phyloP scores from a whole-genome alignment of 257 asterid species.

The Solanum sitiens region DNA sequence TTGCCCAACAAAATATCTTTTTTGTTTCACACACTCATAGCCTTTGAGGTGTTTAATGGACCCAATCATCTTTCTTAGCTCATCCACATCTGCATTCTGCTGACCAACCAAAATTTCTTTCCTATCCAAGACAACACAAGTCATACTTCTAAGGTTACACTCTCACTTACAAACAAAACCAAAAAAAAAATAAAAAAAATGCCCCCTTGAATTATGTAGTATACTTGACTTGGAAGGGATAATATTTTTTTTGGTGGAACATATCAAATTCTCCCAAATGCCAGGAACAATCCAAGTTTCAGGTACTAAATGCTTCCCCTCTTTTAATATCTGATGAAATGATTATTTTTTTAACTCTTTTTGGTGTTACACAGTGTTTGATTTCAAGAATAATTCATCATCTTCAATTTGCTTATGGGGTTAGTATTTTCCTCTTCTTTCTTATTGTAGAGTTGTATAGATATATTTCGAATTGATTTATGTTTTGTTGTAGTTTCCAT shows the following conservation, averaged over 20 bases:
- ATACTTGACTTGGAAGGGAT: neutral
- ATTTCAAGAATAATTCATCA: constrained; percentile 61
- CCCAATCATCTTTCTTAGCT: constrained; percentile 26
- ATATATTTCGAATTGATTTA: neutral
- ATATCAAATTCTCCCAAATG: constrained; percentile 29
- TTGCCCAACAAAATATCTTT: neutral
- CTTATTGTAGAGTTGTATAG: neutral
- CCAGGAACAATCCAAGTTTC: constrained; percentile 91
- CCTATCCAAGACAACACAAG: neutral
- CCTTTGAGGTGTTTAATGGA: constrained; percentile 20
- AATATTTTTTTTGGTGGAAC: neutral
- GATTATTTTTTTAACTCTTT: neutral
- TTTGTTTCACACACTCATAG: neutral
- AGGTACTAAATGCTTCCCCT: constrained; percentile 29
- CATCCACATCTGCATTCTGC: constrained; percentile 37
- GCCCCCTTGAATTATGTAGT: neutral
- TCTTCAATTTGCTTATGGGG: constrained; percentile 60
- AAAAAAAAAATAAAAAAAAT: neutral
- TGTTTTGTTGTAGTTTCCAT: constrained; percentile 50
- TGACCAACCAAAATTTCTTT: constrained; percentile 14
- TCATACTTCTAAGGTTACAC: neutral
- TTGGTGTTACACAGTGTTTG: constrained; percentile 36
- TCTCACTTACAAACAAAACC: neutral
- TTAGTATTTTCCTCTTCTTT: neutral
- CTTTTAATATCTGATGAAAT: neutral